Evolutionary conservation across 2,329 filamentous ascomycete genomes (phyloP), one percentile per base, ranked within the genome.

Genomic region (Arthrinium puccinioides): DNA sequence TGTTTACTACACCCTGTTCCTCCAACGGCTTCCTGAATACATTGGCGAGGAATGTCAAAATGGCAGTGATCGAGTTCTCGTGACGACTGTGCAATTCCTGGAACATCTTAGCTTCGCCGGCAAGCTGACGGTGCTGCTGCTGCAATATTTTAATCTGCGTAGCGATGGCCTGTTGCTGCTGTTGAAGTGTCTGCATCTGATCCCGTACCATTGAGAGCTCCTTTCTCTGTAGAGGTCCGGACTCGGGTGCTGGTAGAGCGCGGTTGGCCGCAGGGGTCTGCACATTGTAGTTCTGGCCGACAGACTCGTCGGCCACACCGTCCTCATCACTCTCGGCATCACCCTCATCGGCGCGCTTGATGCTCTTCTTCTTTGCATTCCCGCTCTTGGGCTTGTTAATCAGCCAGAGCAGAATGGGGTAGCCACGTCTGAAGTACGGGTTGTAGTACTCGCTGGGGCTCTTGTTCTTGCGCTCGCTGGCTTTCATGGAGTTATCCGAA

Each of bases 31-130:
- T 84, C 45, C 94, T 84, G 63, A 97, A 98, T 28, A 98, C 90
- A 10, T 94, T 97, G 31, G 90, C 92, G 15, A 98, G 73, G 60
- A 98, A 97, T 34, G 89, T 94, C 28, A 98, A 73, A 44, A 98
- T 97, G n/a, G 90, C 90, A 54, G 96, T 97, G 62, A 98, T 97
- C 1, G 90, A 96, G 56, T 90, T 95, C 57, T 98, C 92, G 54
- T 98, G 92, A n/a, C 92, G 82, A 49, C 90, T 88, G 54, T 97
- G 90, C 55, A 94, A 79, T 41, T 79, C 84, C 60, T 97, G 89
- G 56, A 96, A 96, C 40, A 85, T 81, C 30, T 85, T 74, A 0
- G 90, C 89, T 60, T 96, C 88, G 39, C 85, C 83, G 52, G 89
- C 94, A 21, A 96, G 74, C 44, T 90, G 81, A 43, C 87, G 81